Evolutionary conservation across 352 stramenopile genomes (phyloP), one percentile per base, ranked within the genome.

Genomic region (Globisporangium irregulare): DNA sequence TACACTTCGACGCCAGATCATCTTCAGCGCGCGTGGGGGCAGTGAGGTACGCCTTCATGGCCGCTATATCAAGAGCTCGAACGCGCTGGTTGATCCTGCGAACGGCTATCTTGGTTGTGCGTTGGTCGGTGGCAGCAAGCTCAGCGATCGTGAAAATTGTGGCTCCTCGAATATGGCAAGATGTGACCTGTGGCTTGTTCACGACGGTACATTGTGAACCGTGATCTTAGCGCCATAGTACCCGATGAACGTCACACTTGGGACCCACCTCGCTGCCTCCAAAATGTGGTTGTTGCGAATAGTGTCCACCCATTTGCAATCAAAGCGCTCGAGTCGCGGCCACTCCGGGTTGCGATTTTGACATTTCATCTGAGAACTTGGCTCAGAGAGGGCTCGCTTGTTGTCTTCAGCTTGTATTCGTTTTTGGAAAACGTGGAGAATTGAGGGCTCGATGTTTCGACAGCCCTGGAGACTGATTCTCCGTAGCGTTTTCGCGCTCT

Each of bases 291-390:
- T 60, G 62, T 77, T 68, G 10, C 32, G 20, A 36, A 74, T 69
- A 22, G 51, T 62, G 58, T 70, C 67, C 43, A 73, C 66, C 72
- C 68, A 77, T 43, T 54, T 71, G 27, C 69, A 74, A 41, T 77
- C 72, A n/a, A 77, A 43, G 32, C 64, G 55, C 50, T 69, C 25
- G 25, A 77, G 59, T 6, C 18, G 41, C 22, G 68, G 56, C 59
- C 64, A 77, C 24, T 25, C 27, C 2, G 3, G 5, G n/a, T 62
- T 68, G 9, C 18, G 51, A 57, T 48, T 27, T 24, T 54, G 22
- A 67, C 9, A n/a, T 63, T 25, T 38, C 6, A 27, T 41, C 54
- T 36, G n/a, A 18, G 54, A 15, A 59, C 15, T 59, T 36, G 25
- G 25, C 25, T 59, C 54, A 38, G 29, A 15, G 38, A 29, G n/a